Conservation (phyloP, 1,139 yeast genomes). For the Tardiomyces depauwii region DNA sequence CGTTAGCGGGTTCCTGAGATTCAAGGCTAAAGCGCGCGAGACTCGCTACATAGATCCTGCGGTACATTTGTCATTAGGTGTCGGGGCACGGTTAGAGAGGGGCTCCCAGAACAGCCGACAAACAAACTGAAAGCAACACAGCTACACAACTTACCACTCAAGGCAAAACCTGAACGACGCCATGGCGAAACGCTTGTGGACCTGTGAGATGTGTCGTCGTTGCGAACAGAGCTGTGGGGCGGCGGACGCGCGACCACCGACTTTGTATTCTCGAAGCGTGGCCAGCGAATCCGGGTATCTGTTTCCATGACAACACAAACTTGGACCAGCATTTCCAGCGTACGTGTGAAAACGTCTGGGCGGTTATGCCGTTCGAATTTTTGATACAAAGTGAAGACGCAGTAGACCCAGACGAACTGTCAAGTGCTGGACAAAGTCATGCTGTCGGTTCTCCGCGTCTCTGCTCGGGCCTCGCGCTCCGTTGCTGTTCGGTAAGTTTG, state of each 20-base stretch:
- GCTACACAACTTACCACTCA: conserved; percentile 43
- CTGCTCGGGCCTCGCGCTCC: conserved; percentile 22
- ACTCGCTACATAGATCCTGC: too few relatives aligned
- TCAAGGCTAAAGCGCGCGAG: too few relatives aligned
- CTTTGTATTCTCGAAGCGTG: neutral
- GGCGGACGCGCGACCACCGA: neutral
- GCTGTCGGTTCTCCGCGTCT: conserved; percentile 19
- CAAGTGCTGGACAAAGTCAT: conserved; percentile 2
- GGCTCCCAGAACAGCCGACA: too few relatives aligned
- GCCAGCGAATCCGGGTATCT: neutral
- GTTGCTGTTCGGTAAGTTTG: conserved; percentile 19
- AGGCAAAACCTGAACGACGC: conserved; percentile 89
- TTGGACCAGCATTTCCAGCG: neutral
- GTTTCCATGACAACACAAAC: neutral
- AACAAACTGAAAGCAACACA: too few relatives aligned
- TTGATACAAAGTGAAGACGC: neutral
- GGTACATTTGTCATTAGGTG: too few relatives aligned
- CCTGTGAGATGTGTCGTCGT: neutral
- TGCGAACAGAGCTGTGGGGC: too few relatives aligned
- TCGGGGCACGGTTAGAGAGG: too few relatives aligned
- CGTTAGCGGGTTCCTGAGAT: too few relatives aligned
- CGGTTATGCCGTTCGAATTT: neutral
- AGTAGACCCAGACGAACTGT: neutral
- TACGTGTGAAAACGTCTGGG: neutral
- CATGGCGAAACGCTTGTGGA: conserved; percentile 33